A percentile compares a stretch with the other conserved stretches of the same genome.
Conservation (phyloP, 2,329 filamentous ascomycete species). For the Neofusicoccum umdonicola region DNA sequence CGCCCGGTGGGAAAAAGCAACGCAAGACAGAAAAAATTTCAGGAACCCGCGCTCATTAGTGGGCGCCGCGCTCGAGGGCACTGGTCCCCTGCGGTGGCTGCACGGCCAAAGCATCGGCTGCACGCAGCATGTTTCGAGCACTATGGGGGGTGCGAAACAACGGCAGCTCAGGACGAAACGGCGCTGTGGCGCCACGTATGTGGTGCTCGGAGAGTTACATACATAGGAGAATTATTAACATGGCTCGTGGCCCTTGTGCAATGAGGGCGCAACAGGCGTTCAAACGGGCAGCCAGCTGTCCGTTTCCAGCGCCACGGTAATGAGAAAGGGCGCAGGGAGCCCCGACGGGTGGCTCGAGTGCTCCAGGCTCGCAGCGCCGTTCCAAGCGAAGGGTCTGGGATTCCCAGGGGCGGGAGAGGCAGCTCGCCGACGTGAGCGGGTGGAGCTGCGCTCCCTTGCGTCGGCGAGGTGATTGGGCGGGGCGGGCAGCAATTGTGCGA, state of each 20-base stretch:
- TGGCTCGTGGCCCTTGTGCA: constrained; percentile 10
- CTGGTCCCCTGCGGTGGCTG: neutral
- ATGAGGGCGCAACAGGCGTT: neutral
- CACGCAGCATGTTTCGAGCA: neutral
- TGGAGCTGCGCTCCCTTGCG: neutral
- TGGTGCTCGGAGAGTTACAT: neutral
- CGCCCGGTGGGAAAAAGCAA: neutral
- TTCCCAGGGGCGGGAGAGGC: constrained; percentile 6
- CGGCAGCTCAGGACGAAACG: neutral
- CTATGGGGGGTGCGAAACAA: neutral
- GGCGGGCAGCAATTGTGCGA: neutral
- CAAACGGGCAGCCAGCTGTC: constrained; percentile 15
- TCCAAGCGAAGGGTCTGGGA: constrained; percentile 11
- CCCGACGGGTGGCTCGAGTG: constrained; percentile 9
- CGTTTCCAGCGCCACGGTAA: constrained; percentile 14
- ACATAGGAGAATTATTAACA: constrained; percentile 12
- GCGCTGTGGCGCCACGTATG: constrained; percentile 7
- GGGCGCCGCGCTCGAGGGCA: neutral
- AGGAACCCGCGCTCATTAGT: neutral
- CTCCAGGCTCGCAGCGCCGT: constrained; percentile 9
- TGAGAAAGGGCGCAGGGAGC: constrained; percentile 14
- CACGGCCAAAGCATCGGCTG: neutral
- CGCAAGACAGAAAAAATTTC: neutral
- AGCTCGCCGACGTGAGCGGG: neutral
- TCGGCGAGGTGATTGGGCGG: neutral